Percentiles rank a stretch among this genome's conserved stretches.
Conservation (phyloP, 306 rosid genomes). For the Hippophae rhamnoides region DNA sequence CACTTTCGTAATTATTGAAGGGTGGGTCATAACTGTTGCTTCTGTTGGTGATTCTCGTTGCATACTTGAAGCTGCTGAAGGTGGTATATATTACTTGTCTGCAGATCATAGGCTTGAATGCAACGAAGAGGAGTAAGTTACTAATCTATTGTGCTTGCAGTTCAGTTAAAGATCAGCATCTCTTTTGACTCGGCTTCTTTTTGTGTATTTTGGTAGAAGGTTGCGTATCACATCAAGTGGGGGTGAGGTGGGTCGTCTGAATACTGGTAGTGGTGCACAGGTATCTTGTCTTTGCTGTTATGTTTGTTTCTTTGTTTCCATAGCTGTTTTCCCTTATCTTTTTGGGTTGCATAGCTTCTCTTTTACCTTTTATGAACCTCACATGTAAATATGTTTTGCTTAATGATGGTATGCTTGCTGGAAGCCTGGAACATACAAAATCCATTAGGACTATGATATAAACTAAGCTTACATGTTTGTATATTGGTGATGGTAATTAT, state of each 20-base stretch:
- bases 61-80: slow-evolving; percentile 82
- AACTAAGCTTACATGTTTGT: no score
- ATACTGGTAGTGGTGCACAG: slow-evolving; percentile 99
- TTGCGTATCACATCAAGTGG: slow-evolving; percentile 83
- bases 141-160: slow-evolving; percentile 8
- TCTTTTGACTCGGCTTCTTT: background rate
- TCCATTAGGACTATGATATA: no score
- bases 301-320: background rate
- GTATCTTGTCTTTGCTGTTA: slow-evolving; percentile 26
- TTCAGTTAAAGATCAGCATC: slow-evolving; percentile 11
- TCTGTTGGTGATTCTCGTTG: slow-evolving; percentile 99
- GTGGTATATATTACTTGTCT: slow-evolving; percentile 77
- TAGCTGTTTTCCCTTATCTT: background rate
- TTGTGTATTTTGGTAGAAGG: slow-evolving; percentile 48
- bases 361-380: no score
- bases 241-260: slow-evolving; percentile 96
- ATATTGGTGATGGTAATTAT: no score
- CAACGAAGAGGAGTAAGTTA: slow-evolving; percentile 93
- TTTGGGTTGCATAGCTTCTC: background rate
- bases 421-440: no score
- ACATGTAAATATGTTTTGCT: no score
- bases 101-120: slow-evolving; percentile 95
- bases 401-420: no score
- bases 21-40: slow-evolving; percentile 96
- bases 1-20: slow-evolving; percentile 92